Evolutionary conservation across 192 early-diverging fungal genomes (phyloP).

Genomic region (Coemansia pectinata): DNA sequence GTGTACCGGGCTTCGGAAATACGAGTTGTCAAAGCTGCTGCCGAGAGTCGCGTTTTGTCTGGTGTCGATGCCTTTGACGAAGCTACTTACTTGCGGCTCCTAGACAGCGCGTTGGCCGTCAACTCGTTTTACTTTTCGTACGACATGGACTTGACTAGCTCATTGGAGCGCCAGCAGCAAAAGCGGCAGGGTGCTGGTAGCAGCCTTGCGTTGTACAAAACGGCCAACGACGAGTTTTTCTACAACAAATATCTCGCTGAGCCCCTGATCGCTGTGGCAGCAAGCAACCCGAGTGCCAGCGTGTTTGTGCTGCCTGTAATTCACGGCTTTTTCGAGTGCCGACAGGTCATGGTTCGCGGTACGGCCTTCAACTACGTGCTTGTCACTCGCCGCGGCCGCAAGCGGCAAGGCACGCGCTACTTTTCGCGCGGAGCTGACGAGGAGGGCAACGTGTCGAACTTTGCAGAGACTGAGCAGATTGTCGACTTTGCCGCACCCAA

Average conservation of each 20-base stretch:
- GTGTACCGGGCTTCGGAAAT: constrained; percentile 51
- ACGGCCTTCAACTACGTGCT: constrained; percentile 78
- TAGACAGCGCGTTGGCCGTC: constrained; percentile 57
- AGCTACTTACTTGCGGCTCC: constrained; percentile 60
- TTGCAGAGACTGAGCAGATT: constrained; percentile 96
- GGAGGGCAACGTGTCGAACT: constrained; percentile 94
- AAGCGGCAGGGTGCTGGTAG: constrained; percentile 9
- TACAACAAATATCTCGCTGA: constrained; percentile 80
- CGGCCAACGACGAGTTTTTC: constrained; percentile 91
- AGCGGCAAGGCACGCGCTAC: constrained; percentile 86
- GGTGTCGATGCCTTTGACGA: constrained; percentile 59
- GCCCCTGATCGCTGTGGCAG: constrained; percentile 64
- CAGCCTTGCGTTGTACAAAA: constrained; percentile 21
- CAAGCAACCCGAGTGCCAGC: constrained; percentile 31
- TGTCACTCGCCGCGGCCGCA: constrained; percentile 79
- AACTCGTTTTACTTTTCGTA: constrained; percentile 83
- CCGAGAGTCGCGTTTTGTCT: constrained; percentile 20
- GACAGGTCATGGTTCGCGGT: constrained; percentile 60
- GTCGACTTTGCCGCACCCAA: constrained; percentile 60
- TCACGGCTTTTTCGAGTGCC: constrained; percentile 78
- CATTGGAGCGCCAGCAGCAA: constrained; percentile 69
- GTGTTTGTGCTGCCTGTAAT: constrained; percentile 89
- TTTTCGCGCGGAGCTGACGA: constrained; percentile 92
- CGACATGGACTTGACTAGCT: constrained; percentile 82
- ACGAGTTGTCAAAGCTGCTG: constrained; percentile 36